Percentiles rank a stretch among this genome's conserved stretches.
Evolutionary conservation across 2,329 filamentous ascomycete species (phyloP).

Genomic region (Scortechinia acanthostroma): DNA sequence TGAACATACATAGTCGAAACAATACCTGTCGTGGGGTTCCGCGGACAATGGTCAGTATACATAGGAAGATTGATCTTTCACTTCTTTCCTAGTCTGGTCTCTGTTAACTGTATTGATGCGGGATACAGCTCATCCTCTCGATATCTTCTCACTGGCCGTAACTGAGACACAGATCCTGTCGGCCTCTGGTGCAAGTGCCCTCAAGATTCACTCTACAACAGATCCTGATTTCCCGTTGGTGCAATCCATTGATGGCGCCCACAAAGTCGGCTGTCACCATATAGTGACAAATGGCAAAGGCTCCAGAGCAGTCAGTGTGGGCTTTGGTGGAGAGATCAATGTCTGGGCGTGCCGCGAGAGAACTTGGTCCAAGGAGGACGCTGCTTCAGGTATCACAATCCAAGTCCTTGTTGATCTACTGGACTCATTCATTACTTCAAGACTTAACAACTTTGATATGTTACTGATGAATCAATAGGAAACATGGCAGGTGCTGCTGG

Average conservation of each 20-base stretch:
- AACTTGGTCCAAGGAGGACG: constrained; percentile 6
- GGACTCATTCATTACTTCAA: neutral
- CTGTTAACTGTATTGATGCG: constrained; percentile 18
- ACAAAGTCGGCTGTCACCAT: constrained; percentile 88
- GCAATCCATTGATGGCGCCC: constrained; percentile 74
- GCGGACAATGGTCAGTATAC: constrained; percentile 68
- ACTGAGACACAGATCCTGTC: constrained; percentile 72
- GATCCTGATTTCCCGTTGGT: constrained; percentile 67
- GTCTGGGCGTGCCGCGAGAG: constrained; percentile 63
- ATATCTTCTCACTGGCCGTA: constrained; percentile 77
- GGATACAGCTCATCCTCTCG: constrained; percentile 66
- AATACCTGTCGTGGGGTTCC: constrained; percentile 90
- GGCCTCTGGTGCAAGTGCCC: constrained; percentile 73
- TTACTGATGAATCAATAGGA: constrained; percentile 10
- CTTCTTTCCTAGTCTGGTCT: constrained; percentile 2
- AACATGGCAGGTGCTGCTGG: constrained; percentile 49
- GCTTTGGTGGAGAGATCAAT: constrained; percentile 83
- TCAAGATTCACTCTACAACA: constrained; percentile 73
- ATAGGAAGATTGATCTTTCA: too few relatives aligned
- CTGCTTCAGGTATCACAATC: constrained; percentile 37
- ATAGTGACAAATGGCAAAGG: constrained; percentile 67
- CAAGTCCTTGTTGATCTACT: neutral
- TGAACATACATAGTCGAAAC: constrained; percentile 70
- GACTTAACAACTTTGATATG: neutral
- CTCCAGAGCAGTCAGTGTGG: constrained; percentile 70